These are phyloP conservation scores for Trichoderma sp. DNA, from an alignment of 2,329 filamentous ascomycete species.

Conservation along the genomic window DNA sequence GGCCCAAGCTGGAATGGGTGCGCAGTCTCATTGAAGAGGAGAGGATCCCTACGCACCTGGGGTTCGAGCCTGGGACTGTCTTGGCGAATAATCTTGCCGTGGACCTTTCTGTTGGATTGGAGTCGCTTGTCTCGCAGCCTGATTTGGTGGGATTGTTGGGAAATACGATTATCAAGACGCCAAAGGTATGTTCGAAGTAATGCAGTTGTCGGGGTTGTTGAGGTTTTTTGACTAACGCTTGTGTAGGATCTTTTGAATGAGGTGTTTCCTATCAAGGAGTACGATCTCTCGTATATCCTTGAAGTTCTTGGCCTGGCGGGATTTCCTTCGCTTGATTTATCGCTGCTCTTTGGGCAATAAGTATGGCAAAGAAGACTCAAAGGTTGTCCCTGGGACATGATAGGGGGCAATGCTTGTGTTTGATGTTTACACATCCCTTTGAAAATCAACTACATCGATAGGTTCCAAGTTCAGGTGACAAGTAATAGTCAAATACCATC, in stretches of 20 bases:
- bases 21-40: conserved; percentile 10
- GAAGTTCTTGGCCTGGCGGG: neutral
- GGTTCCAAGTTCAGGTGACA: no score
- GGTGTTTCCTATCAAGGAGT: conserved; percentile 13
- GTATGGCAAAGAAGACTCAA: no score
- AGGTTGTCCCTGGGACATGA: no score
- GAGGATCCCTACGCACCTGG: conserved; percentile 21
- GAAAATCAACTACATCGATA: no score
- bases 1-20: conserved; percentile 1
- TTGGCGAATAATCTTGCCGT: neutral
- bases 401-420: no score
- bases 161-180: conserved; percentile 1
- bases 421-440: no score
- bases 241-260: neutral
- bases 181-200: neutral
- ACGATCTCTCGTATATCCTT: neutral
- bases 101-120: neutral
- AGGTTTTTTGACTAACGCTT: neutral
- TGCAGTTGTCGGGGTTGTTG: no score
- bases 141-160: neutral
- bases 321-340: neutral
- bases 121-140: conserved; percentile 4
- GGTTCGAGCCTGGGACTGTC: neutral
- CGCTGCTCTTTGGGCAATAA: neutral
- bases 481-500: no score